phyloP scores from a whole-genome alignment of 306 rosid species.

The Glycine tomentella region DNA sequence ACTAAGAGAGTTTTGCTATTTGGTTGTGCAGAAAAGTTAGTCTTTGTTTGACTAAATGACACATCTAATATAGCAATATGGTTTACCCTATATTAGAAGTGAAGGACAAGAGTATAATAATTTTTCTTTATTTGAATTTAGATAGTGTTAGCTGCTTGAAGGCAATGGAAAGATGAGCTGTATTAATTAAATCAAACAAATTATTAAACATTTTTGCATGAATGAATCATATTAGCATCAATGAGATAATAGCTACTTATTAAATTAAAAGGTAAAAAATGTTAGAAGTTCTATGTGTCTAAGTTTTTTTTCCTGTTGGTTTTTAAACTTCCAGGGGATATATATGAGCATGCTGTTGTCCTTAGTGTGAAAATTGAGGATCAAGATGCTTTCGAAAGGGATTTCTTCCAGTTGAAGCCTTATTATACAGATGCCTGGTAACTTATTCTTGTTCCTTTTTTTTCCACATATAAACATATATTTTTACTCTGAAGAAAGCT shows the following conservation, averaged over 20 bases:
- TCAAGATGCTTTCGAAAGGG: constrained; percentile 96
- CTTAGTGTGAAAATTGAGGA: constrained; percentile 91
- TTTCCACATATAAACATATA: no score
- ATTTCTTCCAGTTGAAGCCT: constrained; percentile 95
- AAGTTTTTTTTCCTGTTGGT: constrained; percentile 8
- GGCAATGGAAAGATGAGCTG: constrained; percentile 1
- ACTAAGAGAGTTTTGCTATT: background rate
- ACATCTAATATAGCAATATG: no score
- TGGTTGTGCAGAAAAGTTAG: no score
- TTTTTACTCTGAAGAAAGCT: background rate
- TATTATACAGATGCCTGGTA: constrained; percentile 95
- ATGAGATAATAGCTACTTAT: background rate
- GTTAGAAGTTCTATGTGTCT: background rate
- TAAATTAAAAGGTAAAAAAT: background rate
- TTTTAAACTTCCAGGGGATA: constrained; percentile 77
- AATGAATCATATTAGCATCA: background rate
- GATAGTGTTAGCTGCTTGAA: constrained; percentile 15
- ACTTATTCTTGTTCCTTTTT: constrained; percentile 30
- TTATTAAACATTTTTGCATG: background rate
- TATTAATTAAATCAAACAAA: constrained; percentile 11
- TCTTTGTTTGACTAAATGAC: no score
- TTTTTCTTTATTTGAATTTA: background rate
- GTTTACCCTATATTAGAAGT: background rate
- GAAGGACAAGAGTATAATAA: background rate
- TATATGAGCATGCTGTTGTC: constrained; percentile 95